Evolutionary conservation across 2,329 filamentous ascomycete genomes (phyloP).

Genomic region (Rugonectria rugulosa): DNA sequence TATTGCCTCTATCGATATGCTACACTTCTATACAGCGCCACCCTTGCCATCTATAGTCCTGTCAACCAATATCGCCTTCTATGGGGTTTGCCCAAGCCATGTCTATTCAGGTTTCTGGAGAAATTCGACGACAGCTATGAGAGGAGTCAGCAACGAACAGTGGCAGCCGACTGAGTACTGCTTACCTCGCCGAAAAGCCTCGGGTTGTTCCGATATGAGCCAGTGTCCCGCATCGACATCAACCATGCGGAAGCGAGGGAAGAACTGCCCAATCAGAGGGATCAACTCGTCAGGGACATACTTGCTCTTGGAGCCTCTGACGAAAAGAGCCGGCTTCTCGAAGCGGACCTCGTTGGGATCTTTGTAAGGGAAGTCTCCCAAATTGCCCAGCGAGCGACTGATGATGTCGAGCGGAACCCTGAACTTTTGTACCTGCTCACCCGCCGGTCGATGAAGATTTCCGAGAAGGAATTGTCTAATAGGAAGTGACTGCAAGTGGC

Average conservation of each 20-base stretch:
- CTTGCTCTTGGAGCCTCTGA: conserved; percentile 77
- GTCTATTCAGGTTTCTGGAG: conserved; percentile 57
- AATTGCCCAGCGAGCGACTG: conserved; percentile 70
- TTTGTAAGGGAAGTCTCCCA: conserved; percentile 90
- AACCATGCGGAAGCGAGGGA: conserved; percentile 76
- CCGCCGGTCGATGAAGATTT: conserved; percentile 71
- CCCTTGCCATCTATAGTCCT: too few species aligned
- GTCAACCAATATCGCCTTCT: too few species aligned
- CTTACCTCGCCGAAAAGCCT: conserved; percentile 76
- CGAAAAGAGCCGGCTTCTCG: conserved; percentile 79
- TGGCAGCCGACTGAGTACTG: conserved; percentile 26
- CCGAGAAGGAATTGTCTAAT: conserved; percentile 93
- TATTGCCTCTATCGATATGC: conserved; percentile 16
- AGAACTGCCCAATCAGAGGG: conserved; percentile 82
- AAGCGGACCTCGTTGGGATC: conserved; percentile 74
- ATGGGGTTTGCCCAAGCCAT: not conserved
- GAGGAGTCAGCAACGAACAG: not conserved
- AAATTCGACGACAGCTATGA: conserved; percentile 69
- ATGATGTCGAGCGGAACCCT: conserved; percentile 80
- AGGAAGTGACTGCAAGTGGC: conserved; percentile 59
- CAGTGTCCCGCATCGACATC: conserved; percentile 86
- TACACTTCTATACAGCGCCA: too few species aligned
- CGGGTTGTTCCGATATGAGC: conserved; percentile 88
- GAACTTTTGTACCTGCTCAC: conserved; percentile 70
- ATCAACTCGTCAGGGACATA: conserved; percentile 84